Evolutionary conservation across 805 yeast genomes (phyloP).

Genomic region (Komagataella pseudopastoris): DNA sequence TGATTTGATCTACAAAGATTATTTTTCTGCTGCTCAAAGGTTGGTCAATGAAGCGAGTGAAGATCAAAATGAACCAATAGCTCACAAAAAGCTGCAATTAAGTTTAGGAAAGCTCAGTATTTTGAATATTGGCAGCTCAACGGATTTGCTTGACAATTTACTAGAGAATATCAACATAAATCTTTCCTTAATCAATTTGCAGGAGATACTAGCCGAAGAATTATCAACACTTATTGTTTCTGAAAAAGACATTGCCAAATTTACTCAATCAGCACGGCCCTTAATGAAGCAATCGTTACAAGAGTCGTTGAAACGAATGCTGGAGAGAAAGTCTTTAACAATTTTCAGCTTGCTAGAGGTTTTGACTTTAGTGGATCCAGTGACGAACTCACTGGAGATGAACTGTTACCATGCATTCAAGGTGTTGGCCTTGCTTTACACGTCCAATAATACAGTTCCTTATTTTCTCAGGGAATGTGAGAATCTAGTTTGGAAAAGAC

Average conservation of each 20-base stretch:
- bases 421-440: slow-evolving; percentile 29
- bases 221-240: slow-evolving; percentile 10
- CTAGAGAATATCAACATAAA: slow-evolving; percentile 35
- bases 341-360: slow-evolving; percentile 32
- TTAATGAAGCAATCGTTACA: slow-evolving; percentile 12
- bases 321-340: slow-evolving; percentile 23
- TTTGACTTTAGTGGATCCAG: slow-evolving; percentile 30
- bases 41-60: slow-evolving; percentile 26
- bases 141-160: slow-evolving; percentile 10
- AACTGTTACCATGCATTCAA: slow-evolving; percentile 35
- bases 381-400: slow-evolving; percentile 10
- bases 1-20: slow-evolving; percentile 38
- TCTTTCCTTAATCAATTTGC: slow-evolving; percentile 9
- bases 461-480: slow-evolving; percentile 8
- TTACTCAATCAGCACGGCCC: slow-evolving; percentile 4
- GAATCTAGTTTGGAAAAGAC: slow-evolving; percentile 43
- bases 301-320: slow-evolving; percentile 17
- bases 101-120: slow-evolving; percentile 63
- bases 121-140: slow-evolving; percentile 22
- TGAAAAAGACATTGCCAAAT: slow-evolving; percentile 11
- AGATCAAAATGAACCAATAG: slow-evolving; percentile 25
- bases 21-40: slow-evolving; percentile 31
- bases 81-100: slow-evolving; percentile 39
- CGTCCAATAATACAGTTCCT: slow-evolving; percentile 9
- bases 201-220: slow-evolving; percentile 5